Percentiles rank a stretch among this genome's conserved stretches.
These are phyloP conservation scores for Aspergillus saccharolyticus DNA, from an alignment of 495 filamentous ascomycete species.

Conservation along the genomic window DNA sequence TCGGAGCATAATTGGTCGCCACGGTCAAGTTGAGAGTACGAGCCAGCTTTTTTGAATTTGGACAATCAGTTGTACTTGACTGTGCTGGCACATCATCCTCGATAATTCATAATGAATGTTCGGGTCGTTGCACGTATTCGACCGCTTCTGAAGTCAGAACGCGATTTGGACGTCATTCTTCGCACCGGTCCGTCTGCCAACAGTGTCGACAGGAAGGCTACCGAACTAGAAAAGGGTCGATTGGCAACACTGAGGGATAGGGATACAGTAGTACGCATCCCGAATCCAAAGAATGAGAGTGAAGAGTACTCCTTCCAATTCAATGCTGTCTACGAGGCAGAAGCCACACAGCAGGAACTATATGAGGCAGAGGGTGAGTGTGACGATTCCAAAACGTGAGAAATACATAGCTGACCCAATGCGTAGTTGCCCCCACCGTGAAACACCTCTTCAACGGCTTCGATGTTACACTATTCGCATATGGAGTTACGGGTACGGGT, in stretches of 20 bases:
- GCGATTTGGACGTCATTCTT: slow-evolving; percentile 80
- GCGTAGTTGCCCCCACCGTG: slow-evolving; percentile 63
- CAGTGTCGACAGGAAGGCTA: slow-evolving; percentile 22
- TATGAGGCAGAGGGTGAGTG: slow-evolving; percentile 81
- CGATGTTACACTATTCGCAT: slow-evolving; percentile 92
- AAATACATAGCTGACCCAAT: slow-evolving; percentile 21
- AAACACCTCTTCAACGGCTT: slow-evolving; percentile 92
- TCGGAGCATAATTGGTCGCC: not conserved
- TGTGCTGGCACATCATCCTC: not conserved
- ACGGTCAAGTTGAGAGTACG: not conserved
- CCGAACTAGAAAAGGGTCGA: slow-evolving; percentile 33
- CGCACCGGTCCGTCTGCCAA: slow-evolving; percentile 41
- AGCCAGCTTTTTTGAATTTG: not conserved
- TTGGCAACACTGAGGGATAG: slow-evolving; percentile 48
- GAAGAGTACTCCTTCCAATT: slow-evolving; percentile 94
- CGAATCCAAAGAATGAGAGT: slow-evolving; percentile 85
- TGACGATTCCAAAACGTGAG: not conserved
- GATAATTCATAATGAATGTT: slow-evolving; percentile 48
- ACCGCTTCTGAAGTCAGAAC: slow-evolving; percentile 77
- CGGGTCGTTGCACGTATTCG: slow-evolving; percentile 86
- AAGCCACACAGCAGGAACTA: slow-evolving; percentile 74
- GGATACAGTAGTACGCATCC: slow-evolving; percentile 75
- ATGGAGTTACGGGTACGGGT: slow-evolving; percentile 91
- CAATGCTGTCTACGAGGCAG: slow-evolving; percentile 82
- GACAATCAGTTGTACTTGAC: not conserved